These are phyloP conservation scores for Paramecium pentaurelia DNA, from an alignment of 73 alveolate species.

Conservation along the genomic window DNA sequence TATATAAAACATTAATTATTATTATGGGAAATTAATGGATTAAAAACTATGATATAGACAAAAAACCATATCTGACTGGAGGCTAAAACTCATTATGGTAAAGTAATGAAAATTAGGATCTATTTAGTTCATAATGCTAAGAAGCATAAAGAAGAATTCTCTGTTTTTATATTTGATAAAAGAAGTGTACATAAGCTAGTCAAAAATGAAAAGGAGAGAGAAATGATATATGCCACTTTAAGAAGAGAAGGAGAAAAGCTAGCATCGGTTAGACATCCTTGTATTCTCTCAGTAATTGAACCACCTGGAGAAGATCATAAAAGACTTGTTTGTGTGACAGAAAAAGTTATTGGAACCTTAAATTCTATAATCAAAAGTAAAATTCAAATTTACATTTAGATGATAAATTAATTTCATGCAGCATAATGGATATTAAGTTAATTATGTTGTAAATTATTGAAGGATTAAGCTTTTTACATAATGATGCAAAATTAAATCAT, in stretches of 20 bases:
- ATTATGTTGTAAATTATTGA: constrained; percentile 86
- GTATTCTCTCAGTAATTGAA: background rate
- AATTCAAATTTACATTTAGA: background rate
- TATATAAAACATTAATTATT: background rate
- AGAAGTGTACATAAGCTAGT: background rate
- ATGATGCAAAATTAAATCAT: constrained; percentile 89
- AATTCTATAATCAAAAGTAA: background rate
- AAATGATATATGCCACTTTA: background rate
- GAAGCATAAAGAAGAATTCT: background rate
- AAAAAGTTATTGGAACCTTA: constrained; percentile 3
- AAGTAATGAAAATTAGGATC: background rate
- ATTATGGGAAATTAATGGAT: constrained; percentile 12
- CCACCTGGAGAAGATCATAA: constrained; percentile 26
- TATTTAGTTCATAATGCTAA: constrained; percentile 2
- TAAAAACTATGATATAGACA: background rate
- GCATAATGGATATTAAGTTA: constrained; percentile 88
- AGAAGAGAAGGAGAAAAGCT: constrained; percentile 31
- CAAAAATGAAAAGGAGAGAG: constrained; percentile 3
- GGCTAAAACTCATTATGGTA: background rate
- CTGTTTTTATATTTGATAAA: constrained; percentile 25
- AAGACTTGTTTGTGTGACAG: constrained; percentile 25
- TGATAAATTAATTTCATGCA: background rate
- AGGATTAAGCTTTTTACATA: constrained; percentile 89
- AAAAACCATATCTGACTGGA: constrained; percentile 2
- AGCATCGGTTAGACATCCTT: background rate